Percentiles rank a stretch among this genome's conserved stretches.
Evolutionary conservation across 768 basidiomycete genomes (phyloP).

Genomic region (Tephrocybe sp.): DNA sequence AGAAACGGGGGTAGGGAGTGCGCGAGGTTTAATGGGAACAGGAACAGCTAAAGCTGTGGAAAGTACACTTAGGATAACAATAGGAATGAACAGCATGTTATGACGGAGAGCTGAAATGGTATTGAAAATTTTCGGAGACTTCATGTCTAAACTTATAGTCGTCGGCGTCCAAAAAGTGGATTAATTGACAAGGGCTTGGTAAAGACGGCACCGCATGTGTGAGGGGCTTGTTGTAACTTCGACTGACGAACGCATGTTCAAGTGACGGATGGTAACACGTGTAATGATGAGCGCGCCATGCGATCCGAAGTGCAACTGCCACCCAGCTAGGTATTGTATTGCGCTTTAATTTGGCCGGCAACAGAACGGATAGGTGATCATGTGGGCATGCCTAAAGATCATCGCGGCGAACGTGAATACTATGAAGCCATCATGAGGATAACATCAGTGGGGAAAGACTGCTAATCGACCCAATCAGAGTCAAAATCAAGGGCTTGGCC

Average conservation of each 20-base stretch:
- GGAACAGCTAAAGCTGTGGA: conserved; percentile 16
- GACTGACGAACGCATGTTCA: not conserved
- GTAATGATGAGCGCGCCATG: not conserved
- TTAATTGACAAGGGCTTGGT: not conserved
- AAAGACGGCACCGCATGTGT: not conserved
- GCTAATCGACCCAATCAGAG: no score
- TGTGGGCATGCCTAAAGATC: not conserved
- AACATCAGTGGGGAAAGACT: no score
- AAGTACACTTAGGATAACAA: conserved; percentile 17
- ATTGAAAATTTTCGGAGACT: no score
- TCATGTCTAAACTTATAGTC: not conserved
- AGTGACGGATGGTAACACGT: conserved; percentile 10
- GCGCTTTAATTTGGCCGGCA: not conserved
- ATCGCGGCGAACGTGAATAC: not conserved
- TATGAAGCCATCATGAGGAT: not conserved
- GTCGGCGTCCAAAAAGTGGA: not conserved
- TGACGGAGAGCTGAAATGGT: no score
- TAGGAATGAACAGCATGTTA: conserved; percentile 13
- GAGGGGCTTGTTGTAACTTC: not conserved
- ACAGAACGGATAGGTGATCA: not conserved
- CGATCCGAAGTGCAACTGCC: not conserved
- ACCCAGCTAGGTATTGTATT: not conserved
- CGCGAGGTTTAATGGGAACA: conserved; percentile 17
- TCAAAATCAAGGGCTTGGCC: no score
- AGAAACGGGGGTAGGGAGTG: conserved; percentile 32